These are phyloP conservation scores for Gentiana straminea DNA, from an alignment of 257 asterid species.

Conservation along the genomic window DNA sequence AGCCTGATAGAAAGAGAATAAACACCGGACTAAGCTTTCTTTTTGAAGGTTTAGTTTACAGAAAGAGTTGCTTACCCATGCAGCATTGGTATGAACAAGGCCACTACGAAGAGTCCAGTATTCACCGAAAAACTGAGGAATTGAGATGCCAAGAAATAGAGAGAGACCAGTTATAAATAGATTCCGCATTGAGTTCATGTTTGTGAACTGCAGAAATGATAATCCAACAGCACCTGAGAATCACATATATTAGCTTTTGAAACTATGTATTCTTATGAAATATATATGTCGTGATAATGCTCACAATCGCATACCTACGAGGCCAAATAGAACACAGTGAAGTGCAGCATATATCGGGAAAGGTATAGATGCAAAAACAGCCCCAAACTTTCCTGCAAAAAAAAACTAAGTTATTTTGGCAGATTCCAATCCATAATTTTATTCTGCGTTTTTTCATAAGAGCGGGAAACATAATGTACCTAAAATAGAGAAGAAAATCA, in stretches of 20 bases:
- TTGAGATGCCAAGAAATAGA: conserved; percentile 87
- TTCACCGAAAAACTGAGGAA: conserved; percentile 74
- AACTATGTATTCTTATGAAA: background rate
- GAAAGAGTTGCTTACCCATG: conserved; percentile 62
- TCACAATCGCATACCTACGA: conserved; percentile 60
- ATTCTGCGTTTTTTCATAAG: background rate
- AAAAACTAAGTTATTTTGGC: background rate
- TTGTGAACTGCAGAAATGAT: conserved; percentile 95
- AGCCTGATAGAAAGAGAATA: too few species aligned
- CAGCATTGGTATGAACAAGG: conserved; percentile 78
- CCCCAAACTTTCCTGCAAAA: conserved; percentile 91
- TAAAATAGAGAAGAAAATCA: conserved; percentile 91
- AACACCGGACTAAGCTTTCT: too few species aligned
- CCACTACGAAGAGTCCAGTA: conserved; percentile 72
- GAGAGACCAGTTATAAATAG: conserved; percentile 88
- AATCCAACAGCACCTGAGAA: conserved; percentile 87
- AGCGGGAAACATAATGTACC: conserved; percentile 21
- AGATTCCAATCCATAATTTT: background rate
- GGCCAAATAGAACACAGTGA: conserved; percentile 89
- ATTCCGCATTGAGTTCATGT: conserved; percentile 98
- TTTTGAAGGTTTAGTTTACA: background rate
- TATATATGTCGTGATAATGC: background rate
- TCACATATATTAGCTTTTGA: background rate
- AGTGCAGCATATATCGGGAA: conserved; percentile 85
- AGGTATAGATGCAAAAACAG: conserved; percentile 96